Percentiles rank a stretch among this genome's conserved stretches.
Conservation (phyloP, 1,284 basidiomycete genomes). For the Pisolithus thermaeus region DNA sequence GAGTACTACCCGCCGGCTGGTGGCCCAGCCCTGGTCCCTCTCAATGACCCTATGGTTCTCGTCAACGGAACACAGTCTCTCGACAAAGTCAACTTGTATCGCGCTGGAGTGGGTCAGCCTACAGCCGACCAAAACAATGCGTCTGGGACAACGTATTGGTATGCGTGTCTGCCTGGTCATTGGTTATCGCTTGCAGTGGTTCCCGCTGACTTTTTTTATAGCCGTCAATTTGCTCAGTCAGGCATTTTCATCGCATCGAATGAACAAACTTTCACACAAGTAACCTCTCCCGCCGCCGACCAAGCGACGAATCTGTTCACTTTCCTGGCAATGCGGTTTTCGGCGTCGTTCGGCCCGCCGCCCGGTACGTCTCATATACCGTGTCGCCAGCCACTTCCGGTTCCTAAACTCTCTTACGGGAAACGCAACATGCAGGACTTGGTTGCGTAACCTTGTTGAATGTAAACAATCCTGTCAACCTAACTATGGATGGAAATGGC, state of each 20-base stretch:
- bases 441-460: slow-evolving; percentile 17
- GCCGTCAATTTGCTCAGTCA: slow-evolving; percentile 18
- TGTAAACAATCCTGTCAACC: slow-evolving; percentile 16
- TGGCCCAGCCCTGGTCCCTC: slow-evolving; percentile 19
- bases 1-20: slow-evolving; percentile 21
- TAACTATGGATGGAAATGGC: slow-evolving; percentile 22
- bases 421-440: slow-evolving; percentile 11
- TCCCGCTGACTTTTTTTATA: background rate
- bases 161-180: background rate
- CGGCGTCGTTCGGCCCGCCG: slow-evolving; percentile 16
- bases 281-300: slow-evolving; percentile 15
- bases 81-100: slow-evolving; percentile 23
- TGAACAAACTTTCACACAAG: slow-evolving; percentile 12
- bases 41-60: slow-evolving; percentile 24
- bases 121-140: slow-evolving; percentile 19
- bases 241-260: slow-evolving; percentile 22
- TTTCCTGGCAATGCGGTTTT: slow-evolving; percentile 25
- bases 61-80: slow-evolving; percentile 21
- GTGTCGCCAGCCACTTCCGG: background rate
- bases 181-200: no score
- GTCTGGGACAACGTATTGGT: slow-evolving; percentile 20
- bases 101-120: slow-evolving; percentile 22
- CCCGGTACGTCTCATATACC: slow-evolving; percentile 12
- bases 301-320: slow-evolving; percentile 21
- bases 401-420: no score